Percentiles rank a stretch among this genome's conserved stretches.
phyloP scores from a whole-genome alignment of 805 yeast genomes.

The Ogataea ramenticola region DNA sequence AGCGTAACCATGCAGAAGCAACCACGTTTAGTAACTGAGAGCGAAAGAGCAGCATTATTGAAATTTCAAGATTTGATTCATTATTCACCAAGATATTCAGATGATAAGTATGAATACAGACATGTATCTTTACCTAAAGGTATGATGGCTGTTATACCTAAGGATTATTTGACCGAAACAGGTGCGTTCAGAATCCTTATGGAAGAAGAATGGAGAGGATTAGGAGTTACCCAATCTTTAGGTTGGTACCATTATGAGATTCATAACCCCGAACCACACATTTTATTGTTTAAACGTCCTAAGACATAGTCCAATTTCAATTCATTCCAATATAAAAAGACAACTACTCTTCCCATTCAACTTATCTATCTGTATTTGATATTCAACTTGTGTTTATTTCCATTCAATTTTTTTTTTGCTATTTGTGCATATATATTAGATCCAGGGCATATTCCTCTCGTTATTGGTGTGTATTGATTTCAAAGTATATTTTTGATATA shows the following conservation, averaged over 20 bases:
- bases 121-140: constrained; percentile 90
- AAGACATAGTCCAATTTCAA: neutral
- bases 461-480: too few species aligned
- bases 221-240: constrained; percentile 84
- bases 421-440: too few species aligned
- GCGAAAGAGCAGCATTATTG: constrained; percentile 69
- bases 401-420: too few species aligned
- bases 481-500: too few species aligned
- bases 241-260: constrained; percentile 94
- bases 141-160: constrained; percentile 83
- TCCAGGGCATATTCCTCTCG: too few species aligned
- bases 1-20: constrained; percentile 12
- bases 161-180: constrained; percentile 82
- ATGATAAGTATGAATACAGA: constrained; percentile 78
- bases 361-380: too few species aligned
- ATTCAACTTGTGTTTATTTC: too few species aligned
- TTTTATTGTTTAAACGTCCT: constrained; percentile 66
- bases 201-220: constrained; percentile 93
- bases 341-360: too few species aligned
- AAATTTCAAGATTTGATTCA: constrained; percentile 86
- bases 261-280: constrained; percentile 90
- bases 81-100: constrained; percentile 80
- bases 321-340: too few species aligned
- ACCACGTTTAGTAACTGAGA: constrained; percentile 61
- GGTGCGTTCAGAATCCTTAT: constrained; percentile 77